phyloP scores from a whole-genome alignment of 768 basidiomycete genomes.

The Albatrellus ellisii region DNA sequence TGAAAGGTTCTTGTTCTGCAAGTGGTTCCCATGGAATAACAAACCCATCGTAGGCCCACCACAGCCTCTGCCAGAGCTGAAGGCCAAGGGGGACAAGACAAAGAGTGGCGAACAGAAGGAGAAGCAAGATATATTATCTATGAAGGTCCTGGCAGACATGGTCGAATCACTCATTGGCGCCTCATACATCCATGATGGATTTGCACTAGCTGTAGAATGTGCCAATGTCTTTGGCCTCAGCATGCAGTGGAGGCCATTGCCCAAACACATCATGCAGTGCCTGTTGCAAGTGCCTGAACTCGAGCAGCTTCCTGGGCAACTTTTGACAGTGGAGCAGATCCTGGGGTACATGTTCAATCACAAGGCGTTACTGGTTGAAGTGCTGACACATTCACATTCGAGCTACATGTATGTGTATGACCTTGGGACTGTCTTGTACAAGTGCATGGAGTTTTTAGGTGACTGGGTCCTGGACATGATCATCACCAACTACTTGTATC shows the following conservation, averaged over 20 bases:
- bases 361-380: conserved; percentile 56
- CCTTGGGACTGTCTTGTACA: conserved; percentile 49
- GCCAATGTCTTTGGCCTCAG: conserved; percentile 46
- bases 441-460: conserved; percentile 70
- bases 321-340: conserved; percentile 47
- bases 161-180: conserved; percentile 78
- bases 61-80: conserved; percentile 9
- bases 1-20: conserved; percentile 26
- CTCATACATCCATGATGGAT: conserved; percentile 53
- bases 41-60: too few relatives aligned
- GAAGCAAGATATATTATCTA: too few relatives aligned
- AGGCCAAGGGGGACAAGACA: too few relatives aligned
- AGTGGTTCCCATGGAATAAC: conserved; percentile 29
- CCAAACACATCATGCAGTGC: conserved; percentile 32
- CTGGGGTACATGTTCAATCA: conserved; percentile 51
- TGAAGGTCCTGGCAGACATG: conserved; percentile 78
- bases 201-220: conserved; percentile 47
- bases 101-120: too few relatives aligned
- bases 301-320: conserved; percentile 33
- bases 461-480: conserved; percentile 69
- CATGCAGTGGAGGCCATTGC: conserved; percentile 41
- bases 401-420: conserved; percentile 58
- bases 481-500: conserved; percentile 56
- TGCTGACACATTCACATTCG: conserved; percentile 60
- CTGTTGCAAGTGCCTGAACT: conserved; percentile 26